Evolutionary conservation across 2,329 filamentous ascomycete species (phyloP).

Genomic region (Ploettnerulaceae sp.): DNA sequence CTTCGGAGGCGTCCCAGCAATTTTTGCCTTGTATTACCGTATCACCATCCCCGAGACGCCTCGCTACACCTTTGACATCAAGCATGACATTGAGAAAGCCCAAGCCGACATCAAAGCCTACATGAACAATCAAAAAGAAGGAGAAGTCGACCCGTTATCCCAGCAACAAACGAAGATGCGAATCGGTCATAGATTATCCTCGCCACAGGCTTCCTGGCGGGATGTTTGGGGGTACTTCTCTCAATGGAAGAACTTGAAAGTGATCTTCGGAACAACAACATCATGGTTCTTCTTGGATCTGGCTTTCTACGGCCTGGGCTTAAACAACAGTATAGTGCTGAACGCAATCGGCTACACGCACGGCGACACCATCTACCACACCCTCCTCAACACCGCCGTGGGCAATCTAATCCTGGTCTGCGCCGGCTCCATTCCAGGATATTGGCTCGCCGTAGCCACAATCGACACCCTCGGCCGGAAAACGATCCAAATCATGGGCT

Average conservation of each 20-base stretch:
- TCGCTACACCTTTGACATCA: conserved; percentile 81
- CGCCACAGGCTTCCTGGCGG: conserved; percentile 65
- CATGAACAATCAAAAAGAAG: conserved; percentile 58
- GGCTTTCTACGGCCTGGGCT: conserved; percentile 59
- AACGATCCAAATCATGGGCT: conserved; percentile 66
- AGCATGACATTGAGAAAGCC: conserved; percentile 68
- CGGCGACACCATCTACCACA: conserved; percentile 61
- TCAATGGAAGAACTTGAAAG: conserved; percentile 64
- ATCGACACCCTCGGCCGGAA: conserved; percentile 79
- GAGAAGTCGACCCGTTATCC: conserved; percentile 59
- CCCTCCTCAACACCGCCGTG: conserved; percentile 68
- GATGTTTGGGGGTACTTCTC: conserved; percentile 69
- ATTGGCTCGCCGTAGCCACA: conserved; percentile 71
- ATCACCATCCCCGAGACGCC: conserved; percentile 84
- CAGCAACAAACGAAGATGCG: conserved; percentile 54
- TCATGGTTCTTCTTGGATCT: conserved; percentile 67
- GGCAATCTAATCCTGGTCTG: conserved; percentile 74
- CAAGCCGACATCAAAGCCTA: conserved; percentile 72
- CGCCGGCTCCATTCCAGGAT: conserved; percentile 74
- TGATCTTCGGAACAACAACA: conserved; percentile 72
- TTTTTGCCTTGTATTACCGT: conserved; percentile 76
- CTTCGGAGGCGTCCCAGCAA: conserved; percentile 74
- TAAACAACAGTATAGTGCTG: conserved; percentile 72
- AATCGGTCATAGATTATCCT: conserved; percentile 50
- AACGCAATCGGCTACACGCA: conserved; percentile 66